phyloP scores from a whole-genome alignment of 169 alveolate species.

The Plasmodium coatneyi region DNA sequence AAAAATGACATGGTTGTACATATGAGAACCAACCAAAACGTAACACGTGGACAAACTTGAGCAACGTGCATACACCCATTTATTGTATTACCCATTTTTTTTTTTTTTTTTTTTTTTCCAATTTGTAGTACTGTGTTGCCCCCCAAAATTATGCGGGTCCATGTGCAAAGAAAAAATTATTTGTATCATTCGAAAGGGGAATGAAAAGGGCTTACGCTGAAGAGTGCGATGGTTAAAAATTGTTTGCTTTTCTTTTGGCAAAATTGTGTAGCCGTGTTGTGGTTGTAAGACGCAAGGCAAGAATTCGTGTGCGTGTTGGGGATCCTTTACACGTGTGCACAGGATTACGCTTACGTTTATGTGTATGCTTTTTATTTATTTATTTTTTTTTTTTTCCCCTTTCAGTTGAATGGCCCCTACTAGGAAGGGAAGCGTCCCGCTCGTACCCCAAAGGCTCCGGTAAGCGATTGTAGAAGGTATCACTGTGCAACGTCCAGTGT shows the following conservation, averaged over 20 bases:
- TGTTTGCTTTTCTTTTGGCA: background rate
- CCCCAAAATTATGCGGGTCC: slow-evolving; percentile 56
- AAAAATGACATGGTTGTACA: background rate
- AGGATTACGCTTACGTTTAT: background rate
- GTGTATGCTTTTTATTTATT: background rate
- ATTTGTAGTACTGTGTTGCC: slow-evolving; percentile 49
- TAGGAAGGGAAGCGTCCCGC: background rate
- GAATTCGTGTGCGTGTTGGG: background rate
- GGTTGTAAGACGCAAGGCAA: background rate
- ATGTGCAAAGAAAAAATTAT: slow-evolving; percentile 49
- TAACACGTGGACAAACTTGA: background rate
- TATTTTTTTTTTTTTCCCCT: background rate
- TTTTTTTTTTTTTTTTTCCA: background rate
- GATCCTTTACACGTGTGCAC: background rate
- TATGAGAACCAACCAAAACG: background rate
- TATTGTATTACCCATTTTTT: background rate
- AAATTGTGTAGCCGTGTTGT: background rate
- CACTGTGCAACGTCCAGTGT: background rate
- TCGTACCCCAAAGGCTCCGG: slow-evolving; percentile 23
- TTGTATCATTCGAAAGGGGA: slow-evolving; percentile 17
- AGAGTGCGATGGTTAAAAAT: slow-evolving; percentile 45
- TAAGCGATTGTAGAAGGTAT: background rate
- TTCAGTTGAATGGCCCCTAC: slow-evolving; percentile 58
- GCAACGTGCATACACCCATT: background rate
- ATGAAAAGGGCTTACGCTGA: slow-evolving; percentile 62